Evolutionary conservation across 2,329 filamentous ascomycete genomes (phyloP).

Genomic region (Acrocalymma vagum): DNA sequence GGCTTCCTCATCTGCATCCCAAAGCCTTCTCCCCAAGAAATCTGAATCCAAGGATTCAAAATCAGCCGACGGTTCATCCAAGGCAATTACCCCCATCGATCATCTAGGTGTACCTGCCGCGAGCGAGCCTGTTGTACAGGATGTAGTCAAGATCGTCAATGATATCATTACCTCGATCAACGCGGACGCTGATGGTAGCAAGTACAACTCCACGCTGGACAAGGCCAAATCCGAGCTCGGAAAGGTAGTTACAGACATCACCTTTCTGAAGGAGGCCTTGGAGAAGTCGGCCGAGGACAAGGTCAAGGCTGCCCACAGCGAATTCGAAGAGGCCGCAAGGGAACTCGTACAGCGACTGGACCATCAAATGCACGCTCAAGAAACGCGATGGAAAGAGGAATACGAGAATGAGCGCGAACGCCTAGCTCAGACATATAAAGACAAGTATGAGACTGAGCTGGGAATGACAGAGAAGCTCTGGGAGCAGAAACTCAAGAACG

Average conservation of each 20-base stretch:
- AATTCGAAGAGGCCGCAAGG: constrained; percentile 87
- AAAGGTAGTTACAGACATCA: constrained; percentile 81
- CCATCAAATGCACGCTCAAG: constrained; percentile 80
- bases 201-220: constrained; percentile 78
- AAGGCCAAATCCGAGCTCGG: constrained; percentile 87
- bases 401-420: constrained; percentile 88
- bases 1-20: constrained; percentile 28
- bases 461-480: constrained; percentile 81
- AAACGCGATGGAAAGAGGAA: constrained; percentile 84
- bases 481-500: constrained; percentile 83
- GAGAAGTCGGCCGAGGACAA: constrained; percentile 77
- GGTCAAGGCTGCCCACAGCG: constrained; percentile 73
- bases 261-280: constrained; percentile 73
- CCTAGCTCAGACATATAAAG: constrained; percentile 79
- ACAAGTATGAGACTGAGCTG: constrained; percentile 80
- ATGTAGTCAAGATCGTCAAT: constrained; percentile 94
- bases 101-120: constrained; percentile 78
- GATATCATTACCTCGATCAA: constrained; percentile 95
- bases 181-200: constrained; percentile 79
- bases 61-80: constrained; percentile 30
- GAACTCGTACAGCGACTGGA: constrained; percentile 92
- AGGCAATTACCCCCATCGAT: constrained; percentile 70
- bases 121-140: constrained; percentile 87
- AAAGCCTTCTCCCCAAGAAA: constrained; percentile 18
- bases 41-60: constrained; percentile 27